Evolutionary conservation across 78 protist species (phyloP).

Genomic region (Dictyostelium discoideum): dicty_2.7 NC_007088.5:3349501-3350000

Average conservation of each 20-base stretch:
- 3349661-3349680: background rate
- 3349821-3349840: slow-evolving; percentile 93
- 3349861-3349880: slow-evolving; percentile 91
- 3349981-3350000: background rate
- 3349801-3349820: slow-evolving; percentile 86
- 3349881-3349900: slow-evolving; percentile 88
- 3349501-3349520: too few species aligned
- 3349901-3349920: slow-evolving; percentile 86
- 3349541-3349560: too few species aligned
- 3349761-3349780: slow-evolving; percentile 97
- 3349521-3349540: too few species aligned
- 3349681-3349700: background rate
- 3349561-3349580: too few species aligned
- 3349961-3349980: slow-evolving; percentile 1
- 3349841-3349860: slow-evolving; percentile 93
- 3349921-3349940: slow-evolving; percentile 71
- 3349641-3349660: too few species aligned
- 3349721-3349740: slow-evolving; percentile 15
- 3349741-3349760: slow-evolving; percentile 96
- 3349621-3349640: too few species aligned
- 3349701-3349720: background rate
- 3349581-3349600: too few species aligned
- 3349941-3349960: background rate
- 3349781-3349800: slow-evolving; percentile 94
- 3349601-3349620: too few species aligned